Evolutionary conservation across 2,329 filamentous ascomycete genomes (phyloP).

Genomic region (Lachnellula willkommii): DNA sequence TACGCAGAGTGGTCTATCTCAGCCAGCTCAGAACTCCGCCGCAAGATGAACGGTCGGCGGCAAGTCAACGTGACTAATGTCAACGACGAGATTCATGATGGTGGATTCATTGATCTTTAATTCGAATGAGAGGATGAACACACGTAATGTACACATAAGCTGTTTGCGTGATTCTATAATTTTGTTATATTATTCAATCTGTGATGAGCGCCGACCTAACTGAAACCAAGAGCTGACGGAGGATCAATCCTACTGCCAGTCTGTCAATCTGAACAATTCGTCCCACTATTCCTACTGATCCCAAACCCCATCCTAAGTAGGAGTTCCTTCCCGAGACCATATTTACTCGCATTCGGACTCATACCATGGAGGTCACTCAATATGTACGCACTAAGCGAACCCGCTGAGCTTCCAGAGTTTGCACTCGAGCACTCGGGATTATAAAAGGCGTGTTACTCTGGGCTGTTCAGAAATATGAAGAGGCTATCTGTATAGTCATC

Average conservation of each 20-base stretch:
- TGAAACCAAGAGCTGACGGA: neutral
- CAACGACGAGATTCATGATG: constrained; percentile 35
- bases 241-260: no score
- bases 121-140: neutral
- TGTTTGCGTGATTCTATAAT: neutral
- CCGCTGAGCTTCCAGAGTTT: constrained; percentile 21
- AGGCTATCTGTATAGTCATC: constrained; percentile 23
- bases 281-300: neutral
- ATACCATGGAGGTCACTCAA: neutral
- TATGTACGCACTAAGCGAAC: constrained; percentile 32
- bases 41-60: constrained; percentile 36
- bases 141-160: neutral
- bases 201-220: neutral
- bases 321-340: neutral
- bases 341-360: no score
- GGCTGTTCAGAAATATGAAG: constrained; percentile 27
- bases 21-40: constrained; percentile 32
- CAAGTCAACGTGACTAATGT: constrained; percentile 34
- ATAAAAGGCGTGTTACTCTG: constrained; percentile 29
- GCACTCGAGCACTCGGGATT: constrained; percentile 29
- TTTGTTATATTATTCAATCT: no score
- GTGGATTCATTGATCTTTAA: constrained; percentile 10
- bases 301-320: neutral
- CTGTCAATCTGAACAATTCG: no score
- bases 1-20: constrained; percentile 37